phyloP scores from a whole-genome alignment of 345 rosid genomes.

The Salix dunnii region DNA sequence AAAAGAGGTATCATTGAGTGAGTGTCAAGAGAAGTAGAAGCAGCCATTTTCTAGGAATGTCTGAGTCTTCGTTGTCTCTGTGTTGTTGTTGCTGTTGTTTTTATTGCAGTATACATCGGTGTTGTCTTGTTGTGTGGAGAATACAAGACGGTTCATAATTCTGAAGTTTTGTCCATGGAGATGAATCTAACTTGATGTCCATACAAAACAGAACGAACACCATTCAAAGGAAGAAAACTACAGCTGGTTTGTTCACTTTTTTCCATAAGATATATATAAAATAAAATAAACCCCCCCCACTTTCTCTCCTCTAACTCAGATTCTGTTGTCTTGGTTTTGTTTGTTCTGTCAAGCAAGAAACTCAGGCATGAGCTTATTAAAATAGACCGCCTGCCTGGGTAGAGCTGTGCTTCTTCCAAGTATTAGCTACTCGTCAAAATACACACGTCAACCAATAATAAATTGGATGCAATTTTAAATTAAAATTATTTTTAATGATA shows the following conservation, averaged over 20 bases:
- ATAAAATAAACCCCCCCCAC: background rate
- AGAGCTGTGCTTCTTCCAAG: conserved; percentile 7
- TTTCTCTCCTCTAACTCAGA: conserved; percentile 10
- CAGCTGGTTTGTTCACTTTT: conserved; percentile 25
- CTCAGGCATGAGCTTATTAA: conserved; percentile 44
- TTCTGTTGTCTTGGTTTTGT: conserved; percentile 33
- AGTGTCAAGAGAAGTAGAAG: conserved; percentile 29
- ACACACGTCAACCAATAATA: no score
- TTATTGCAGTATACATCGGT: conserved; percentile 29
- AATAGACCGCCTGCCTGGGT: conserved; percentile 23
- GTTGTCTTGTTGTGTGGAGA: conserved; percentile 46
- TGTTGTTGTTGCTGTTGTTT: conserved; percentile 39
- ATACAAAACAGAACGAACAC: conserved; percentile 41
- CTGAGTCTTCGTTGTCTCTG: conserved; percentile 33
- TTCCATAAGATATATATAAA: conserved; percentile 9
- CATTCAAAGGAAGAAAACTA: background rate
- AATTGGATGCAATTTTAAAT: no score
- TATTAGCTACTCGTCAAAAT: background rate
- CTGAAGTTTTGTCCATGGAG: conserved; percentile 32
- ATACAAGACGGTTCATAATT: conserved; percentile 20
- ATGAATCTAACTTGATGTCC: conserved; percentile 37
- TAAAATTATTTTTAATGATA: no score
- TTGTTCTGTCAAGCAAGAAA: conserved; percentile 26
- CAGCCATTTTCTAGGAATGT: conserved; percentile 57
- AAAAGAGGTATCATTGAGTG: conserved; percentile 39